These are phyloP conservation scores for Hyaloscypha finlandica DNA, from an alignment of 495 filamentous ascomycete species.

Conservation along the genomic window DNA sequence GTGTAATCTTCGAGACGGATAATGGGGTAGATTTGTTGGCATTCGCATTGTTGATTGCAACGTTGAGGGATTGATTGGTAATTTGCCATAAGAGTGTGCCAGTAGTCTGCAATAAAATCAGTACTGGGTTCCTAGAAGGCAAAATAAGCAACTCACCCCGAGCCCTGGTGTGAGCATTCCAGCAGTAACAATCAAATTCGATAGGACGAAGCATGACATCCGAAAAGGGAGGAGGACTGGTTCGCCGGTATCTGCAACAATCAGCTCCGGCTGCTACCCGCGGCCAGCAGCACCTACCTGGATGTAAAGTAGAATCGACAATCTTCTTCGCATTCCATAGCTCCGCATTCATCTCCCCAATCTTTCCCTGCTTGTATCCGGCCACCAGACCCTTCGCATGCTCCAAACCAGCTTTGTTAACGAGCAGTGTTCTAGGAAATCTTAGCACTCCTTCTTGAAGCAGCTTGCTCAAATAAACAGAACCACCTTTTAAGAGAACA, in stretches of 20 bases:
- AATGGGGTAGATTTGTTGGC: slow-evolving; percentile 94
- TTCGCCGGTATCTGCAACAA: slow-evolving; percentile 71
- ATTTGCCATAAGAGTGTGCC: slow-evolving; percentile 95
- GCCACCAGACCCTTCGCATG: slow-evolving; percentile 76
- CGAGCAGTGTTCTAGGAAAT: slow-evolving; percentile 69
- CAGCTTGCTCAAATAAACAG: slow-evolving; percentile 1
- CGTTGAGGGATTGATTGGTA: slow-evolving; percentile 95
- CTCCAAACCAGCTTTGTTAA: slow-evolving; percentile 74
- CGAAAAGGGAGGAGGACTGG: slow-evolving; percentile 93
- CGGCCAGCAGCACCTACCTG: slow-evolving; percentile 55
- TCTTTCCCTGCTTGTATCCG: slow-evolving; percentile 78
- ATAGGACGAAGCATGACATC: slow-evolving; percentile 94
- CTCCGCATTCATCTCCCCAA: slow-evolving; percentile 80
- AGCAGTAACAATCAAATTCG: slow-evolving; percentile 93
- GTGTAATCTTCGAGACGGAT: slow-evolving; percentile 72
- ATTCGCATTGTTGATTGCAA: slow-evolving; percentile 95
- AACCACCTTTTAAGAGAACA: slow-evolving; percentile 31
- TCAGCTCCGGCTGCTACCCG: slow-evolving; percentile 33
- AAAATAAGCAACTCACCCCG: slow-evolving; percentile 46
- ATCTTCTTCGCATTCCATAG: slow-evolving; percentile 96
- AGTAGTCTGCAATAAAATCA: slow-evolving; percentile 58
- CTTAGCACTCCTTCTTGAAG: slow-evolving; percentile 9
- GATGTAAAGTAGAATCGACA: slow-evolving; percentile 92
- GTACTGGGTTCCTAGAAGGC: slow-evolving; percentile 17
- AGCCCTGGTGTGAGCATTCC: slow-evolving; percentile 95